These are phyloP conservation scores for Ceratocystiopsis sp. DNA, from an alignment of 2,329 filamentous ascomycete genomes.

Conservation along the genomic window DNA sequence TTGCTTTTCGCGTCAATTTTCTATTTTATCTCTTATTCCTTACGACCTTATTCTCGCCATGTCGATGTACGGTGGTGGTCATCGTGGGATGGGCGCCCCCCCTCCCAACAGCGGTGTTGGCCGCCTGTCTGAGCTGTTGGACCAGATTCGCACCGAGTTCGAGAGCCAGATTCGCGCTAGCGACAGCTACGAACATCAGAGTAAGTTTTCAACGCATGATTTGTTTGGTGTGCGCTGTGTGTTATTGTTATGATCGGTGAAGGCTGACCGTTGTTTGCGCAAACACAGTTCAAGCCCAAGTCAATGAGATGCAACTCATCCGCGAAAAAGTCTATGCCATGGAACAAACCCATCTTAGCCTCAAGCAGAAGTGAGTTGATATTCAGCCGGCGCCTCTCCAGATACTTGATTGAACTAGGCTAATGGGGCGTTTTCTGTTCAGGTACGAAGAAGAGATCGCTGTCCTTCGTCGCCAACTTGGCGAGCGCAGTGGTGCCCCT, in stretches of 20 bases:
- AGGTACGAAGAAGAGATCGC: slow-evolving; percentile 91
- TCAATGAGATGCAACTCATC: slow-evolving; percentile 90
- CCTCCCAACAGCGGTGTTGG: slow-evolving; percentile 33
- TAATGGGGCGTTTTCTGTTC: slow-evolving; percentile 1
- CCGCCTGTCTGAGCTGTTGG: slow-evolving; percentile 80
- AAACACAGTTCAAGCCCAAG: slow-evolving; percentile 62
- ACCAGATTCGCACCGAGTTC: slow-evolving; percentile 81
- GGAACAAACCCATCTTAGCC: slow-evolving; percentile 72
- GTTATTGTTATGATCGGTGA: not conserved
- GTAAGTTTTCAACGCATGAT: slow-evolving; percentile 35
- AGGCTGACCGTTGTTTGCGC: slow-evolving; percentile 10
- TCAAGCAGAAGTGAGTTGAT: slow-evolving; percentile 70
- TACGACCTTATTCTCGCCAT: slow-evolving; percentile 18
- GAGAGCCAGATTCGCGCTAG: slow-evolving; percentile 67
- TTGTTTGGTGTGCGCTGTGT: not conserved
- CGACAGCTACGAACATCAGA: slow-evolving; percentile 81
- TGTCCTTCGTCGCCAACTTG: slow-evolving; percentile 75
- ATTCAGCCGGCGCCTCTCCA: slow-evolving; percentile 5
- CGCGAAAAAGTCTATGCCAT: slow-evolving; percentile 84
- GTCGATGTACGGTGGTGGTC: slow-evolving; percentile 67
- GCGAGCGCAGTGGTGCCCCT: slow-evolving; percentile 45
- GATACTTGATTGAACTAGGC: not conserved
- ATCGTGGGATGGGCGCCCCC: slow-evolving; percentile 64
- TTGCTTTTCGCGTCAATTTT: too few relatives aligned
- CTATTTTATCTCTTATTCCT: too few relatives aligned